phyloP scores from a whole-genome alignment of 176 grass and related monocot genomes.

The Rhipidocladum racemiflorum region DNA sequence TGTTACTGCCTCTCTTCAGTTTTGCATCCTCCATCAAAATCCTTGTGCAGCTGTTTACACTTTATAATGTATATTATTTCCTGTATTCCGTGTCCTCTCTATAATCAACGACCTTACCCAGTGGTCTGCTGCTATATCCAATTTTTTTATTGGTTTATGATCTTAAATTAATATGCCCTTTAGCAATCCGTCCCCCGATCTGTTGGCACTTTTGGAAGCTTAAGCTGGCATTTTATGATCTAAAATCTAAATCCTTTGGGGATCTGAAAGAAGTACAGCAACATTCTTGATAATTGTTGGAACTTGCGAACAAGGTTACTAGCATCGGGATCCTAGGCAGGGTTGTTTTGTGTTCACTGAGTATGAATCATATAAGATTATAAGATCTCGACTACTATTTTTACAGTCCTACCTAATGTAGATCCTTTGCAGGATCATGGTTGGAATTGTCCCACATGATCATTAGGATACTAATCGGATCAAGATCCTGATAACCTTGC shows the following conservation, averaged over 20 bases:
- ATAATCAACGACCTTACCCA: too few species aligned
- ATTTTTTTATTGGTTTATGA: too few species aligned
- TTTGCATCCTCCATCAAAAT: too few species aligned
- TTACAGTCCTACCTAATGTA: not conserved
- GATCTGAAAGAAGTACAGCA: not conserved
- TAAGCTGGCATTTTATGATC: not conserved
- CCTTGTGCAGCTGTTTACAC: too few species aligned
- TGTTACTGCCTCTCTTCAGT: too few species aligned
- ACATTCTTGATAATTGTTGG: not conserved
- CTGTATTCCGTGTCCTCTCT: too few species aligned
- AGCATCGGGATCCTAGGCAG: not conserved
- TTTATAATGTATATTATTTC: too few species aligned
- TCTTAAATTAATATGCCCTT: too few species aligned
- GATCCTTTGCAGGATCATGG: not conserved
- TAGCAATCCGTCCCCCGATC: too few species aligned
- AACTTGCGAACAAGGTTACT: not conserved
- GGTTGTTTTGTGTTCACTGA: not conserved
- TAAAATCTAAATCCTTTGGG: not conserved
- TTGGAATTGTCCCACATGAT: not conserved
- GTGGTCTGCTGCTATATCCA: too few species aligned
- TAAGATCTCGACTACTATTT: not conserved
- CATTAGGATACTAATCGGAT: not conserved
- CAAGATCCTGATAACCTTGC: not conserved
- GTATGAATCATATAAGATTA: not conserved
- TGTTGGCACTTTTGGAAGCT: too few species aligned